Evolutionary conservation across 306 rosid genomes (phyloP), one percentile per base, ranked within the genome.

Genomic region (Oemleria cerasiformis): DNA sequence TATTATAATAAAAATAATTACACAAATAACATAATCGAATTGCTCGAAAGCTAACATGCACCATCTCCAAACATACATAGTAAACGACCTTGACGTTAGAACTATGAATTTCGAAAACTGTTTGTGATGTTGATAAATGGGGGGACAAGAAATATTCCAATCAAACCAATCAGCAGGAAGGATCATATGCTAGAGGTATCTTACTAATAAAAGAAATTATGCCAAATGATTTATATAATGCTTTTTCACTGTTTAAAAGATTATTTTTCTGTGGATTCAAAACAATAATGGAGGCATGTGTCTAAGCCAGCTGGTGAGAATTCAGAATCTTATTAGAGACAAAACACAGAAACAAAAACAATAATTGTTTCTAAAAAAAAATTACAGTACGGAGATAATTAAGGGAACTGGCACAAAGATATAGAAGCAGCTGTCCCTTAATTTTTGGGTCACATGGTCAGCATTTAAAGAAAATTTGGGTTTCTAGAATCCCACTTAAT

Each of bases 361-460:
- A 64, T 47, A 63, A 67, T 5, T 17, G 34, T 25, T 25, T 25
- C 30, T 25, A 16, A 61, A 39, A 41, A 17, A 44, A 16, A 30
- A 12, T 48, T 9, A 9, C 3, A 51, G 19, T 16, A 41, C 30
- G 54, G 55, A 47, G 63, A 20, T 57, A 36, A n/a, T n/a, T n/a
- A n/a, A 38, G 20, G 50, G 59, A 65, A 30, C 21, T 63, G 47
- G 72, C 17, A 20, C 61, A 69, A 49, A 45, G 63, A 57, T 20
- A 57, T 16, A 12, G 70, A 57, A 65, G 45, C 17, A 48, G 58
- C 7, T 36, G 47, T 44, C 74, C 71, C 55, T 1, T 11, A 58
- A 21, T n/a, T 39, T 40, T 20, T 20, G 54, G 68, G 44, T 75
- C 81, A 75, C 83, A 67, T 78, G 86, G 75, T 58, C 56, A 58